phyloP scores from a whole-genome alignment of 225 moss, liverwort and hornwort species.

The Rhytidiadelphus loreus region DNA sequence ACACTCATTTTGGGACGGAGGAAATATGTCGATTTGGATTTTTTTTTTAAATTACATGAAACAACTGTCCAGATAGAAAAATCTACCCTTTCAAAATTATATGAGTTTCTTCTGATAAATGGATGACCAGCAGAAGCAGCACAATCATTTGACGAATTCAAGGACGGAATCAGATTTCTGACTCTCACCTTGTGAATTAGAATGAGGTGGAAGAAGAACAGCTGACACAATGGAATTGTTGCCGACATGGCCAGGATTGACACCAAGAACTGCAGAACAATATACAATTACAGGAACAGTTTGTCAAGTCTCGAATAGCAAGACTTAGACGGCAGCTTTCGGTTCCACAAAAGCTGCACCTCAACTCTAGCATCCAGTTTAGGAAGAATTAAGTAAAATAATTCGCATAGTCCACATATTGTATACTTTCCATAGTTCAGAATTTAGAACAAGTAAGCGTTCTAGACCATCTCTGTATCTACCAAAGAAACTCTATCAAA shows the following conservation, averaged over 20 bases:
- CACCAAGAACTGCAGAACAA: slow-evolving; percentile 41
- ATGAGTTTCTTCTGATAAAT: not conserved
- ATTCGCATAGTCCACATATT: not conserved
- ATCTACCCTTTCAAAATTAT: not conserved
- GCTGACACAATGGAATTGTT: slow-evolving; percentile 75
- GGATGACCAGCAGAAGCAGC: not conserved
- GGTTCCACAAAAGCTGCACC: not conserved
- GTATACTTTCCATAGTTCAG: not conserved
- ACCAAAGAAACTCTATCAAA: not conserved
- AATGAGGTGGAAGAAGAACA: slow-evolving; percentile 91
- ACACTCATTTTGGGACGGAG: not conserved
- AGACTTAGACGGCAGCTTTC: not conserved
- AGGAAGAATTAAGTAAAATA: not conserved
- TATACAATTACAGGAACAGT: not conserved
- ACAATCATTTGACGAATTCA: not conserved
- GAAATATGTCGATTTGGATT: not conserved
- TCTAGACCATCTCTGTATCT: not conserved
- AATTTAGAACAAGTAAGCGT: not conserved
- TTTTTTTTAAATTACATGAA: not conserved
- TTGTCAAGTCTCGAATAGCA: not conserved
- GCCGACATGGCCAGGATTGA: slow-evolving; percentile 76
- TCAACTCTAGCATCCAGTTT: not conserved
- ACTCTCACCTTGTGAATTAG: slow-evolving; percentile 76
- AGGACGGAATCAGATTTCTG: not conserved
- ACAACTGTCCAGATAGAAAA: not conserved